Evolutionary conservation across 352 stramenopile genomes (phyloP).

Genomic region (Plasmopara halstedii): DNA sequence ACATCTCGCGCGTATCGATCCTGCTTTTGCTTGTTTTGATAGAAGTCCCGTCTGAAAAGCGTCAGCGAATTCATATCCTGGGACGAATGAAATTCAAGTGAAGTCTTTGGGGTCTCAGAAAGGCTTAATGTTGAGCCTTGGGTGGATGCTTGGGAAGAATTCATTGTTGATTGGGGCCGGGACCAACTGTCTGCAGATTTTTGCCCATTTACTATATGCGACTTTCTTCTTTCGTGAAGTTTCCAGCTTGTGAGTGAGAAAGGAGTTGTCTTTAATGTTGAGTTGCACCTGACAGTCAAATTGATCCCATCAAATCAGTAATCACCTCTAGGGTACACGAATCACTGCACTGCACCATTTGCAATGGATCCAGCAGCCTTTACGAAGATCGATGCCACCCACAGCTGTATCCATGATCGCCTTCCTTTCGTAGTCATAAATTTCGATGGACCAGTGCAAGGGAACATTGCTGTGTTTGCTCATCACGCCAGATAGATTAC

Average conservation of each 20-base stretch:
- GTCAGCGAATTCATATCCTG: conserved; percentile 19
- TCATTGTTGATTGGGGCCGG: conserved; percentile 13
- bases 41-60: conserved; percentile 17
- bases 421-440: conserved; percentile 47
- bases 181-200: conserved; percentile 3
- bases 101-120: not conserved
- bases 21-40: conserved; percentile 18
- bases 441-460: conserved; percentile 22
- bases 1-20: conserved; percentile 23
- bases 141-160: conserved; percentile 17
- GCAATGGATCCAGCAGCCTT: conserved; percentile 46
- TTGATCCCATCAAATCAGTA: not conserved
- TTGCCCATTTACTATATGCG: conserved; percentile 10
- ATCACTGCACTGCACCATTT: conserved; percentile 26
- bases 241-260: conserved; percentile 23
- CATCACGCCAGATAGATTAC: not conserved
- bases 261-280: conserved; percentile 27
- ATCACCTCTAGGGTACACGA: not conserved
- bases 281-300: conserved; percentile 22
- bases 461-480: conserved; percentile 1
- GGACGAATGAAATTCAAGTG: conserved; percentile 1
- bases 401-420: conserved; percentile 30
- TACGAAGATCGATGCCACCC: conserved; percentile 33
- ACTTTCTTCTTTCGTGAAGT: conserved; percentile 20
- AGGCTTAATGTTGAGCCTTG: conserved; percentile 1